Evolutionary conservation across 257 asterid species (phyloP).

Genomic region (Penstemon barbatus): DNA sequence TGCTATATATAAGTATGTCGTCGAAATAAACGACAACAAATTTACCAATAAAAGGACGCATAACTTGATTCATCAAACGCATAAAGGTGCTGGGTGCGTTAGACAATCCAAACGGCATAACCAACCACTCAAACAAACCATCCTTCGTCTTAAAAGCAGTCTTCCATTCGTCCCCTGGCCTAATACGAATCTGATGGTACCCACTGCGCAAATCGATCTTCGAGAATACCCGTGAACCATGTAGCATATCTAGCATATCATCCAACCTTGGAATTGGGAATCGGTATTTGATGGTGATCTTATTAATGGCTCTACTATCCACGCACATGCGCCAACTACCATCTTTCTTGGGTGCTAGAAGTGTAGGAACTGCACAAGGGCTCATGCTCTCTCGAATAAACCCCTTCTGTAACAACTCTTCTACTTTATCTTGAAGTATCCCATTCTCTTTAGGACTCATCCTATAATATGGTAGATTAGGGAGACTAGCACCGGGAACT

Average conservation of each 20-base stretch:
- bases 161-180: not conserved
- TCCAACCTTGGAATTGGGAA: not conserved
- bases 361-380: no score
- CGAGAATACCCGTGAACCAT: not conserved
- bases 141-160: not conserved
- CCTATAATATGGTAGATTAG: no score
- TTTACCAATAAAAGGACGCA: not conserved
- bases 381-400: no score
- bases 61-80: not conserved
- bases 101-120: not conserved
- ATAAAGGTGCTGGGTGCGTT: not conserved
- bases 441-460: no score
- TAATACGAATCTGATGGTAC: not conserved
- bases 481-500: no score
- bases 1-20: no score
- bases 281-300: not conserved
- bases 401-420: no score
- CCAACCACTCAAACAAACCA: not conserved
- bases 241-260: not conserved
- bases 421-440: no score
- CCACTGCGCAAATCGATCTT: not conserved
- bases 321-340: not conserved
- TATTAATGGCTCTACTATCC: not conserved
- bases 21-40: not conserved
- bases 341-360: not conserved